Evolutionary conservation across 2,329 filamentous ascomycete genomes (phyloP).

Genomic region (Claviceps africana): DNA sequence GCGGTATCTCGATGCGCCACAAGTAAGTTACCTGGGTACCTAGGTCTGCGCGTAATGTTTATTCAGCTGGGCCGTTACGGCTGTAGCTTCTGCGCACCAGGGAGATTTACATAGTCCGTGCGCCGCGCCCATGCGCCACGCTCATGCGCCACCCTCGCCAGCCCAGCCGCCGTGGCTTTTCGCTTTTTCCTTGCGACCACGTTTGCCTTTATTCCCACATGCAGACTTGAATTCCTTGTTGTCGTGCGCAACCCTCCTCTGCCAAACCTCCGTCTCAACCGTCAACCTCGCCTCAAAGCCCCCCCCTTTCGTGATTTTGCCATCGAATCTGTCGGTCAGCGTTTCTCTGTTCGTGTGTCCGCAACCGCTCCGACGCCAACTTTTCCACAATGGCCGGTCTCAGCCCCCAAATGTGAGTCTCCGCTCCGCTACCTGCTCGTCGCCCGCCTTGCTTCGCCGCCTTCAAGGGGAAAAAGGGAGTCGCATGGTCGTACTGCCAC

Average conservation of each 20-base stretch:
- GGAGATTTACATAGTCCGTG: too few species aligned
- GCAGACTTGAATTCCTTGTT: not conserved
- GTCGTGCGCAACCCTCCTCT: not conserved
- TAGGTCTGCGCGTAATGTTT: too few species aligned
- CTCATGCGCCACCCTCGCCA: not conserved
- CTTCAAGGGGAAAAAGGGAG: not conserved
- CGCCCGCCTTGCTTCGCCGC: not conserved
- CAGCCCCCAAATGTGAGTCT: conserved; percentile 48
- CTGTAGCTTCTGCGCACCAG: too few species aligned
- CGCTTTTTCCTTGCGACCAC: conserved; percentile 2
- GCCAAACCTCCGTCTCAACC: not conserved
- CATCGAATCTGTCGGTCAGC: not conserved
- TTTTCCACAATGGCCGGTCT: conserved; percentile 42
- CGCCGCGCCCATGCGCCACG: not conserved
- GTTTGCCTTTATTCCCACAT: not conserved
- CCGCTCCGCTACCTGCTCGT: not conserved
- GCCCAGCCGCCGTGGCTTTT: too few species aligned
- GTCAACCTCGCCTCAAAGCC: not conserved
- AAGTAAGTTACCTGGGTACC: too few species aligned
- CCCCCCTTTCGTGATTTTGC: not conserved
- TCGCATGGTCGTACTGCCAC: not conserved
- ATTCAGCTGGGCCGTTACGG: too few species aligned
- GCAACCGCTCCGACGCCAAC: not conserved
- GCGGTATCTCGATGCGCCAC: too few species aligned
- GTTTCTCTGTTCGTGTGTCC: conserved; percentile 1